Base-by-base conservation (phyloP, 139 green algal species). In the Coccomyxa sp. region DNA sequence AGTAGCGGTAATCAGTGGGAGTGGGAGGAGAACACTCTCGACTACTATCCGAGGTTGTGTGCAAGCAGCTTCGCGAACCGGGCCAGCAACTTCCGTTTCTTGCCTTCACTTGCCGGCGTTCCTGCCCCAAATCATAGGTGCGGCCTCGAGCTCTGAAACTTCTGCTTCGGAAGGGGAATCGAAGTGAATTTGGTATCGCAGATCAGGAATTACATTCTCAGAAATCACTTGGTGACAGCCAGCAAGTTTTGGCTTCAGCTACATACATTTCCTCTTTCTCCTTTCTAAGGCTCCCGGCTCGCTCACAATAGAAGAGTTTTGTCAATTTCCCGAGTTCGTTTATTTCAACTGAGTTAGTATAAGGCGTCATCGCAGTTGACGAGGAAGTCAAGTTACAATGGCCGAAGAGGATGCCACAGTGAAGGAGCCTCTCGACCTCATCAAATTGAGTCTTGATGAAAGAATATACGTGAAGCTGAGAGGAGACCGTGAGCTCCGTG, bases 401-500 rank as follows among this genome's bases (percentile, higher is more conserved):
- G 82, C 88, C 32, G 80, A 84, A 18, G 88, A 91, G 60, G 91
- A 90, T 18, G 89, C 90, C 28, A 96, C 94, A 0, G 96, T 99
- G 32, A 97, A 97, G 84, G 97, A 99, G 90, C 97, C 97, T 0
- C 86, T 99, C 4, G 97, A 99, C 86, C 87, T 99, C 0, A 96
- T 99, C 51, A 84, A 94, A 17, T 88, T 99, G 0, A 94, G 88
- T 51, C 82, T 99, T 30, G 96, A 99, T 78, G 97, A 99, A 81
- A 87, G 92, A 0, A 91, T 99, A 21, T 99, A 99, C 84, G 95
- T 99, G 18, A 99, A 99, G 88, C 87, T 95, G 4, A 82, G 94
- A 13, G 95, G 95, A 0, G 96, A 99, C 23, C 84, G 97, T 31
- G 97, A 99, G 90, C 88, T 99, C 27, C 85, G 95, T 13, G 97